A percentile compares a stretch with the other conserved stretches of the same genome.
Conservation (phyloP, 352 stramenopile genomes). For the Phytopythium litorale region DNA sequence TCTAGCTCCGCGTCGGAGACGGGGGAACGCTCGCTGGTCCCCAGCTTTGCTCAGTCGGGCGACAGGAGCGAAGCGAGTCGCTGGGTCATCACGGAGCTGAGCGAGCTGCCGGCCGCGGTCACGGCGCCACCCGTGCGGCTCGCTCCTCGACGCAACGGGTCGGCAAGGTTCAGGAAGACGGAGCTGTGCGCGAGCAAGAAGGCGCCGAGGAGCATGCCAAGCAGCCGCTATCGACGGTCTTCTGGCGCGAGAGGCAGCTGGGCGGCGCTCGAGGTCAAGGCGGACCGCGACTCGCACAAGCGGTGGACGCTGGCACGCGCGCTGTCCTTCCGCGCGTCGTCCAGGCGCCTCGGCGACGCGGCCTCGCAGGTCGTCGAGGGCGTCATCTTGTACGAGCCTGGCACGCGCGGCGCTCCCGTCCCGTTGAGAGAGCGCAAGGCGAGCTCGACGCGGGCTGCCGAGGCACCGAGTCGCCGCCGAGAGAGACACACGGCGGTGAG, state of each 20-base stretch:
- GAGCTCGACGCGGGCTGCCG: neutral
- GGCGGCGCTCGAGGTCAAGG: neutral
- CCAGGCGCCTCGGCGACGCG: slow-evolving; percentile 1
- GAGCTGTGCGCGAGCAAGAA: slow-evolving; percentile 6
- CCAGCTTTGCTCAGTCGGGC: neutral
- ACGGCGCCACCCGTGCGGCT: slow-evolving; percentile 1
- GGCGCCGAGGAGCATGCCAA: slow-evolving; percentile 6
- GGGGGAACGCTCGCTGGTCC: neutral
- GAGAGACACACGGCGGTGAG: neutral
- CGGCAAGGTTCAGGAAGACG: neutral
- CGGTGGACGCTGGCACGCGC: neutral
- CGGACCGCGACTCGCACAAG: neutral
- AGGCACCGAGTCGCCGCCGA: neutral
- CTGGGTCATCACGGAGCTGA: slow-evolving; percentile 60
- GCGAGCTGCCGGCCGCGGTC: slow-evolving; percentile 28
- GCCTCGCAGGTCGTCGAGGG: slow-evolving; percentile 12
- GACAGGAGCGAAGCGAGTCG: neutral
- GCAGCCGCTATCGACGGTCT: neutral
- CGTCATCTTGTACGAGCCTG: slow-evolving; percentile 15
- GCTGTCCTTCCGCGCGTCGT: neutral
- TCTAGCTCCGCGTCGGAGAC: neutral
- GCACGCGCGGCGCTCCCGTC: neutral
- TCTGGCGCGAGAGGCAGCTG: neutral
- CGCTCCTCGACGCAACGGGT: neutral
- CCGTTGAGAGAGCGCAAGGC: neutral